Base-by-base conservation (phyloP, 2,329 filamentous ascomycete species). In the Aschersonia sp. region DNA sequence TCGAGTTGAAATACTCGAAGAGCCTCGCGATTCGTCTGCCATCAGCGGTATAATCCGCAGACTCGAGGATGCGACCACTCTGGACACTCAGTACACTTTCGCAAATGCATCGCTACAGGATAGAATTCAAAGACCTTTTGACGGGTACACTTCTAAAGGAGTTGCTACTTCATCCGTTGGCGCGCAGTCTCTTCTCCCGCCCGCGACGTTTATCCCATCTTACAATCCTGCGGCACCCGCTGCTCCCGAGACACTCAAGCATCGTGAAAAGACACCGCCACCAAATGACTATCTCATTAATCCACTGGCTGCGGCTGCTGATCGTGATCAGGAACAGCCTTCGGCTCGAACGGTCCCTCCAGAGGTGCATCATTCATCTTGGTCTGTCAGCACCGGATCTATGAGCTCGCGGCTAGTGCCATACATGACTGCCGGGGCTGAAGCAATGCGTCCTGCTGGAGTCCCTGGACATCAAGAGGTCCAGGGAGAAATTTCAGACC, bases 221-320 rank as follows among this genome's bases (percentile, higher is more conserved):
- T 89, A 89, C 59, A 89, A 89, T 58, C 85, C 85, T 4, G 84
- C 85, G 1, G 84, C 84, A 1, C 85, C 85, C 5, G 73, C 83
- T 0, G 83, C 83, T 0, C 83, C 84, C 1, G 84, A 89, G 60
- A 71, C 76, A 29, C 79, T 88, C 46, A 70, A 74, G 22, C 77
- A 85, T 60, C 74, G 85, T 44, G 85, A 89, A 62, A 88, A 88
- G 71, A 90, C 85, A 0, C 85, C 84, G 2, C 84, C 85, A 4
- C 83, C 82, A 4, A 76, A 81, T 35, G 84, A 88, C 55, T 65
- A 67, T 43, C 75, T 71, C 10, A 66, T 70, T 3, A 75, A 79
- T 54, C 78, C 77, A 4, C 63, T 82, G 29, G 71, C 73, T 5
- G 73, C 75, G 45, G 76, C 75, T 10, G 69, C 81, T 2, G 71